Percentiles rank a stretch among this genome's conserved stretches.
Conservation (phyloP, 2,329 filamentous ascomycete genomes). For the Clarireedia hainanense region DNA sequence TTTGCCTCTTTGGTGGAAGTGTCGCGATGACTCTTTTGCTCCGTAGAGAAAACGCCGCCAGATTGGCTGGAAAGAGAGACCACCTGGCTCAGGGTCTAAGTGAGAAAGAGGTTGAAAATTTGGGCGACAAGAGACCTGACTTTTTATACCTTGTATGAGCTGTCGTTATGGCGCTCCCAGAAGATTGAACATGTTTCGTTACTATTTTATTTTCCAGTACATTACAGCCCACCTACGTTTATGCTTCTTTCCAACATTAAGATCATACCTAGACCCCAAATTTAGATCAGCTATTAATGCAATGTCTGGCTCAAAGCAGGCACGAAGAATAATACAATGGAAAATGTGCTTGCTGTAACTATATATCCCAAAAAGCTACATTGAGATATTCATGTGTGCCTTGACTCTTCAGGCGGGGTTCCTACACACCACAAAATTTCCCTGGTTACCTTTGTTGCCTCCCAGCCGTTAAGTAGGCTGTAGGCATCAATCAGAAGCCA, state of each 20-base stretch:
- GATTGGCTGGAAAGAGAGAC: slow-evolving; percentile 55
- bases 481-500: not conserved
- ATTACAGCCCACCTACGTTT: not conserved
- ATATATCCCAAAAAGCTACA: too few species aligned
- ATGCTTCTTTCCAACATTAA: not conserved
- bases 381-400: too few species aligned
- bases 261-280: not conserved
- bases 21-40: slow-evolving; percentile 57
- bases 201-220: not conserved
- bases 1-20: slow-evolving; percentile 63
- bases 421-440: not conserved
- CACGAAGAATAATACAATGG: not conserved
- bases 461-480: not conserved
- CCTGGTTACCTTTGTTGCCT: not conserved
- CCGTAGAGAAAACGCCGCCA: slow-evolving; percentile 58
- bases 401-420: not conserved
- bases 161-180: not conserved
- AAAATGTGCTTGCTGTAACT: not conserved
- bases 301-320: not conserved
- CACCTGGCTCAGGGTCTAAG: slow-evolving; percentile 54
- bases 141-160: slow-evolving; percentile 58
- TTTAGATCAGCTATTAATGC: not conserved
- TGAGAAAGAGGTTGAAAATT: slow-evolving; percentile 49
- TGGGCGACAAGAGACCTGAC: slow-evolving; percentile 64
- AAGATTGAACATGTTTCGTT: not conserved